Evolutionary conservation across 2,329 filamentous ascomycete species (phyloP).

Genomic region (Fusarium sp.): DNA sequence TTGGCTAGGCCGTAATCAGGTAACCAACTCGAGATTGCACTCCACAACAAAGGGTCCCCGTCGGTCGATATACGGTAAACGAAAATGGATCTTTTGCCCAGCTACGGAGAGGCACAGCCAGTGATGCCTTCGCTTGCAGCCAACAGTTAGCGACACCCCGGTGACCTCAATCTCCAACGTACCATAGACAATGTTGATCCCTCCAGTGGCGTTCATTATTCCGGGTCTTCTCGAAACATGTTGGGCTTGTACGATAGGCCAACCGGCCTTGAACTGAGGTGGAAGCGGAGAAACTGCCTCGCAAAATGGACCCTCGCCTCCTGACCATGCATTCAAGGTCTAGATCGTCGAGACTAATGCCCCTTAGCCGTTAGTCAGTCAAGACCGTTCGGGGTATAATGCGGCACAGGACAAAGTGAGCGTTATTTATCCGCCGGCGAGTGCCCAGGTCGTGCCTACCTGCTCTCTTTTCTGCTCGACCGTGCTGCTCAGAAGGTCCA

Average conservation of each 20-base stretch:
- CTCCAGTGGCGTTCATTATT: neutral
- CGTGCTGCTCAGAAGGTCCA: neutral
- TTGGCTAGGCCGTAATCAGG: constrained; percentile 21
- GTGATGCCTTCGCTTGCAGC: neutral
- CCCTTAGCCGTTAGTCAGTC: constrained; percentile 19
- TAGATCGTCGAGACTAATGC: constrained; percentile 17
- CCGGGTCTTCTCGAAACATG: constrained; percentile 6
- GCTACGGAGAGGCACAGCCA: constrained; percentile 7
- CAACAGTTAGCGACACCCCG: neutral
- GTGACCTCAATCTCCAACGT: neutral
- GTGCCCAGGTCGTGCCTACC: constrained; percentile 1
- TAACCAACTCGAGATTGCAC: constrained; percentile 22
- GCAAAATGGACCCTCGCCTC: neutral
- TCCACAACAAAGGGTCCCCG: constrained; percentile 8
- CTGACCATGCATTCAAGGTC: neutral
- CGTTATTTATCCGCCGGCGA: constrained; percentile 34
- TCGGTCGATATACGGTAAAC: constrained; percentile 35
- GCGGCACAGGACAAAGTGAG: constrained; percentile 1
- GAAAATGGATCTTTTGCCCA: constrained; percentile 29
- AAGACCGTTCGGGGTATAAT: neutral
- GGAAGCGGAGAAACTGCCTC: neutral
- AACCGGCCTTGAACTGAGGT: neutral
- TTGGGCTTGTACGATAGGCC: neutral
- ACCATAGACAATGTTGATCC: neutral
- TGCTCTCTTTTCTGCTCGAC: neutral